Evolutionary conservation across 192 early-diverging fungal species (phyloP), one percentile per base, ranked within the genome.

Genomic region (Powellomyces hirtus): DNA sequence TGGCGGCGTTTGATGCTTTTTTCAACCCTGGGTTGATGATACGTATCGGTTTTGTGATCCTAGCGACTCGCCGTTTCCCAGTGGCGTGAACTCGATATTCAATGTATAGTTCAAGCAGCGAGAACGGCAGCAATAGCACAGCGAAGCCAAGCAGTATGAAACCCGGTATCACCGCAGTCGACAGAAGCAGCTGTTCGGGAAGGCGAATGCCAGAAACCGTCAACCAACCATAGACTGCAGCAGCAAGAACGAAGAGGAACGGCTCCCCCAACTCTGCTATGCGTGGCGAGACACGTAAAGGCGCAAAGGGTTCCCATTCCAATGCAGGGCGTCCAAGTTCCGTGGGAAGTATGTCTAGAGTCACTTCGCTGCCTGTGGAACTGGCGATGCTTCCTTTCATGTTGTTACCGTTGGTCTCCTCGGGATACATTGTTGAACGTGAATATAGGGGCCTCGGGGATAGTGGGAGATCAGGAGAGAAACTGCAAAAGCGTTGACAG

Each of bases 271-370:
- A 52, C 50, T 52, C 50, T 8, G 50, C 50, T n/a, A 52, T 24
- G 24, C 50, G 50, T 24, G 50, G 50, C 50, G 50, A 52, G 50
- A 52, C 50, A 10, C 50, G 10, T 24, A 52, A 24, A 10, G 50
- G 50, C 50, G 50, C 50, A 52, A 10, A 52, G 10, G 50, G 50
- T 24, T 52, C 50, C 50, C 50, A 52, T 52, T 52, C 50, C 24
- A 52, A 52, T 52, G 59, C 44, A 72, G n/a, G n/a, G n/a, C n/a
- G n/a, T n/a, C n/a, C n/a, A n/a, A n/a, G n/a, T n/a, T n/a, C n/a
- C n/a, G n/a, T n/a, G n/a, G n/a, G n/a, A n/a, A n/a, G n/a, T n/a
- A n/a, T n/a, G n/a, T n/a, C n/a, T n/a, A n/a, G n/a, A n/a, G n/a
- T n/a, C n/a, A n/a, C n/a, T n/a, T n/a, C n/a, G n/a, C n/a, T n/a